phyloP scores from a whole-genome alignment of 2,329 filamentous ascomycete genomes.

The Neocatenulostroma microsporum region DNA sequence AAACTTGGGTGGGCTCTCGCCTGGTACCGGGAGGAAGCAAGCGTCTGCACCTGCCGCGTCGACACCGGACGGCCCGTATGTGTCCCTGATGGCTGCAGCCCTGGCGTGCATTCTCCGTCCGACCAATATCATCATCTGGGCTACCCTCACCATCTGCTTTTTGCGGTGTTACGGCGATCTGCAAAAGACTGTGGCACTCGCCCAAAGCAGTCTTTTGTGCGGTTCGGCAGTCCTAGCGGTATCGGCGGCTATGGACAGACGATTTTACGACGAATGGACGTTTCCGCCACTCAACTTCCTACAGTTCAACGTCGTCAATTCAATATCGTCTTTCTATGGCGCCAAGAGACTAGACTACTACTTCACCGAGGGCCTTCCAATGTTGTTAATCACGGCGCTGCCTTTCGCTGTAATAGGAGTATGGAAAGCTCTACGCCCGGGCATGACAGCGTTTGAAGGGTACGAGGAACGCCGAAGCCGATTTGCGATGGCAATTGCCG shows the following conservation, averaged over 20 bases:
- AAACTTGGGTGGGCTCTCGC: no score
- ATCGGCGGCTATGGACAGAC: constrained; percentile 61
- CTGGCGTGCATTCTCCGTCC: constrained; percentile 78
- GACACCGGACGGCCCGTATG: constrained; percentile 12
- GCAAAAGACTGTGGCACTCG: constrained; percentile 11
- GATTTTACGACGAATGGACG: constrained; percentile 79
- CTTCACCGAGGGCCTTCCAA: constrained; percentile 76
- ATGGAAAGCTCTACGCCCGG: constrained; percentile 38
- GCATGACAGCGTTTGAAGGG: constrained; percentile 16
- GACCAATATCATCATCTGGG: constrained; percentile 84
- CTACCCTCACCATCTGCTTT: constrained; percentile 53
- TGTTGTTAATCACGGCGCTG: constrained; percentile 74
- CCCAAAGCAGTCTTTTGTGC: constrained; percentile 9
- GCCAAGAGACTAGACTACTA: constrained; percentile 90
- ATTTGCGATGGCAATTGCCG: constrained; percentile 48
- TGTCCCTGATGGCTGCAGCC: constrained; percentile 67
- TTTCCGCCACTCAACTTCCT: constrained; percentile 83
- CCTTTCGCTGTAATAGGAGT: constrained; percentile 66
- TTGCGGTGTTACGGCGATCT: constrained; percentile 37
- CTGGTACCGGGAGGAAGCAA: not conserved
- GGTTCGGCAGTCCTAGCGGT: constrained; percentile 53
- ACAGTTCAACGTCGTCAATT: constrained; percentile 82
- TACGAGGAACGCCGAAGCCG: constrained; percentile 12
- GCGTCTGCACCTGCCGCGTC: constrained; percentile 31
- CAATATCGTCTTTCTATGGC: constrained; percentile 87